Evolutionary conservation across 2,329 filamentous ascomycete species (phyloP).

Genomic region (Penicillium concentricum): DNA sequence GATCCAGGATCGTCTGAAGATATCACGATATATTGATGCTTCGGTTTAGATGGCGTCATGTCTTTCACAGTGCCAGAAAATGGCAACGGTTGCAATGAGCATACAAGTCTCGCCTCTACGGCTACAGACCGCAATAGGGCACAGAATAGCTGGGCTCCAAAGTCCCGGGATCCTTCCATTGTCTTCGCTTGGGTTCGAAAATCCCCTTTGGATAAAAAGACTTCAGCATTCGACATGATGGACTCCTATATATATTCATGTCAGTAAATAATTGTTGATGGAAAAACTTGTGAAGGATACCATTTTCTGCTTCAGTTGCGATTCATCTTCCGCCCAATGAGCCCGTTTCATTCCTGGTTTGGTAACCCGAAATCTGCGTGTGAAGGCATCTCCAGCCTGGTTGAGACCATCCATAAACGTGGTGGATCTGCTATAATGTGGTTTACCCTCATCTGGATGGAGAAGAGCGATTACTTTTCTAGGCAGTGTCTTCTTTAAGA

Average conservation of each 20-base stretch:
- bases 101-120: constrained; percentile 78
- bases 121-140: constrained; percentile 80
- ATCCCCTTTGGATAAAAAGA: constrained; percentile 66
- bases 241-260: constrained; percentile 45
- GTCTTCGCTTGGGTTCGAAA: constrained; percentile 69
- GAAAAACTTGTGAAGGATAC: constrained; percentile 21
- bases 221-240: constrained; percentile 64
- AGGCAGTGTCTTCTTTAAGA: constrained; percentile 63
- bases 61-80: constrained; percentile 56
- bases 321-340: constrained; percentile 70
- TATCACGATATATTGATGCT: constrained; percentile 37
- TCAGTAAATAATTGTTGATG: constrained; percentile 13
- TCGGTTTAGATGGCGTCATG: constrained; percentile 43
- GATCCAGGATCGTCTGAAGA: constrained; percentile 36
- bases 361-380: constrained; percentile 66
- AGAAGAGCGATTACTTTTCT: constrained; percentile 66
- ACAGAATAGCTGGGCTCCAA: constrained; percentile 88
- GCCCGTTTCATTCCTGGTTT: constrained; percentile 68
- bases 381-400: constrained; percentile 66
- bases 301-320: constrained; percentile 59
- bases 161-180: constrained; percentile 78
- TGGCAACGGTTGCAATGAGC: constrained; percentile 80
- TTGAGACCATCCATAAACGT: constrained; percentile 78
- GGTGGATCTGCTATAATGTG: constrained; percentile 73
- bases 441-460: constrained; percentile 64